Evolutionary conservation across 805 yeast species (phyloP).

Genomic region (Pichia californica): DNA sequence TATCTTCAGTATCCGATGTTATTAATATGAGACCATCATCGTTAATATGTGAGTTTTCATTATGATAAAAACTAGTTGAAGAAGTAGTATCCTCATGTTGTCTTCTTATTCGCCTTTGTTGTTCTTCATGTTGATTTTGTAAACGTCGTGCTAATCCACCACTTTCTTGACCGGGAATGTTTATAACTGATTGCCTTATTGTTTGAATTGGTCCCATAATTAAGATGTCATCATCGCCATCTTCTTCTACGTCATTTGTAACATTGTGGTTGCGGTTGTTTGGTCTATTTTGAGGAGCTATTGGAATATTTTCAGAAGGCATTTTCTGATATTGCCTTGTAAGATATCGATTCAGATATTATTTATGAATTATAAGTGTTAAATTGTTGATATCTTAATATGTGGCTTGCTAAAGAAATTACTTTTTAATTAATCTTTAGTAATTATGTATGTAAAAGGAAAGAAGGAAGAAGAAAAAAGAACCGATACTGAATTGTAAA

Average conservation of each 20-base stretch:
- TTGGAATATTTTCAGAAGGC: neutral
- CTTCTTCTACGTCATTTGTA: no score
- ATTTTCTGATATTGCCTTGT: no score
- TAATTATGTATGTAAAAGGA: no score
- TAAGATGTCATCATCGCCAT: neutral
- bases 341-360: no score
- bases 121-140: neutral
- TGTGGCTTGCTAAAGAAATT: no score
- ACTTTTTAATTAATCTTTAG: no score
- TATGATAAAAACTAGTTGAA: neutral
- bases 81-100: neutral
- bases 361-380: no score
- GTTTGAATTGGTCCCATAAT: neutral
- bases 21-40: slow-evolving; percentile 20
- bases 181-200: neutral
- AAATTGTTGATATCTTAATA: no score
- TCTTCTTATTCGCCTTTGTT: neutral
- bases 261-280: no score
- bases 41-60: slow-evolving; percentile 6
- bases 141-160: neutral
- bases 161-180: neutral
- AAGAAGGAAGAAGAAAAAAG: no score
- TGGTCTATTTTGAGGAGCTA: neutral
- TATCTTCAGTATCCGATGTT: slow-evolving; percentile 16
- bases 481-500: no score